Evolutionary conservation across 2,329 filamentous ascomycete genomes (phyloP).

Genomic region (Thielaviopsis musarum): DNA sequence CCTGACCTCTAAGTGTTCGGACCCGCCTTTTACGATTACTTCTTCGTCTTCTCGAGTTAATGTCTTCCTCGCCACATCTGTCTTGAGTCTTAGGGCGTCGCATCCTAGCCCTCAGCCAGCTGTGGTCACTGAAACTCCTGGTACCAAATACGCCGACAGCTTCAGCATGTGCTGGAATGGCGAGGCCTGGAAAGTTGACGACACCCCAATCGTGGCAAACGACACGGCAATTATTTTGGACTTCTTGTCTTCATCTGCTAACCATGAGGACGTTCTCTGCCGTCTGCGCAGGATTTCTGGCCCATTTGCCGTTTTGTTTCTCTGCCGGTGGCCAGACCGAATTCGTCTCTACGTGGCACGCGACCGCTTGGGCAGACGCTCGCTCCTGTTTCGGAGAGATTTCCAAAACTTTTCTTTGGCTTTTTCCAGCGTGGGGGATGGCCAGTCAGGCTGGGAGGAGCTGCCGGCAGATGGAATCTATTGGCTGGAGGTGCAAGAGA

Average conservation of each 20-base stretch:
- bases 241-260: conserved; percentile 25
- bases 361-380: conserved; percentile 75
- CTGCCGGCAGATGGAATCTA: conserved; percentile 76
- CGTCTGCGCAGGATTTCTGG: conserved; percentile 51
- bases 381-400: conserved; percentile 45
- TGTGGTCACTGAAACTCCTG: neutral
- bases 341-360: conserved; percentile 60
- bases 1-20: neutral
- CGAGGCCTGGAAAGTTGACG: conserved; percentile 69
- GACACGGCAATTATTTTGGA: conserved; percentile 58
- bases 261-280: conserved; percentile 26
- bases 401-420: conserved; percentile 34
- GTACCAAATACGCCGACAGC: neutral
- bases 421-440: conserved; percentile 50
- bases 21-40: neutral
- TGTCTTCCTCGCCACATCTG: neutral
- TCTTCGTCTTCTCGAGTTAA: neutral
- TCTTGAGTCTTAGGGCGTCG: neutral
- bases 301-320: conserved; percentile 80
- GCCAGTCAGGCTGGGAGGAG: conserved; percentile 47
- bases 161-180: conserved; percentile 82
- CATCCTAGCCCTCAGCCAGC: neutral
- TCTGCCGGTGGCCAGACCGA: conserved; percentile 37
- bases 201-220: conserved; percentile 47
- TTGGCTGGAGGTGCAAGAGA: conserved; percentile 35